These are phyloP conservation scores for Gossypium herbaceum DNA, from an alignment of 345 rosid species.

Conservation along the genomic window DNA sequence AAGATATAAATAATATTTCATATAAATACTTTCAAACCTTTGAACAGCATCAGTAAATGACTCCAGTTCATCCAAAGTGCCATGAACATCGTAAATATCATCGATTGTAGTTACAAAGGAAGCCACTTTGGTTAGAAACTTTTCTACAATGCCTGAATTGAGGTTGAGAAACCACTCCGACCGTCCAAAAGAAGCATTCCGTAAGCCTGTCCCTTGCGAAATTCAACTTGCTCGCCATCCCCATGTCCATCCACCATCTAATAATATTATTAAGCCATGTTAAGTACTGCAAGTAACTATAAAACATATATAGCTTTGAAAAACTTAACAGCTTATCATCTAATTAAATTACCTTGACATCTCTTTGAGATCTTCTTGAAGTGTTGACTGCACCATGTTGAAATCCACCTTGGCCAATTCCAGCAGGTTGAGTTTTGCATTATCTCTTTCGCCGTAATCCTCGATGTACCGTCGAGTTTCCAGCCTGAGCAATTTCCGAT, in stretches of 20 bases:
- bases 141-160: background rate
- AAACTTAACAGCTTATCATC: too few species aligned
- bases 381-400: constrained; percentile 33
- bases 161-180: background rate
- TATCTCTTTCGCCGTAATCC: constrained; percentile 10
- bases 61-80: background rate
- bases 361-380: constrained; percentile 27
- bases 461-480: constrained; percentile 37
- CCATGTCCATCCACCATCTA: background rate
- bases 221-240: background rate
- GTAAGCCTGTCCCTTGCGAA: background rate
- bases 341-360: constrained; percentile 20
- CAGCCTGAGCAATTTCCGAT: constrained; percentile 20
- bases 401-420: constrained; percentile 39
- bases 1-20: background rate
- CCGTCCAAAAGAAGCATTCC: background rate
- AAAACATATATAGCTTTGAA: too few species aligned
- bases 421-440: constrained; percentile 17
- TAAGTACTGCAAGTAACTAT: too few species aligned
- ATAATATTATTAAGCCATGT: background rate
- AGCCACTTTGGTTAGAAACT: background rate
- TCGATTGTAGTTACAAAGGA: background rate
- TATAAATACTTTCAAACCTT: constrained; percentile 19
- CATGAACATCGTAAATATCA: background rate
- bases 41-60: background rate